These are phyloP conservation scores for Trichoderma koningiopsis DNA, from an alignment of 2,329 filamentous ascomycete genomes.

Conservation along the genomic window DNA sequence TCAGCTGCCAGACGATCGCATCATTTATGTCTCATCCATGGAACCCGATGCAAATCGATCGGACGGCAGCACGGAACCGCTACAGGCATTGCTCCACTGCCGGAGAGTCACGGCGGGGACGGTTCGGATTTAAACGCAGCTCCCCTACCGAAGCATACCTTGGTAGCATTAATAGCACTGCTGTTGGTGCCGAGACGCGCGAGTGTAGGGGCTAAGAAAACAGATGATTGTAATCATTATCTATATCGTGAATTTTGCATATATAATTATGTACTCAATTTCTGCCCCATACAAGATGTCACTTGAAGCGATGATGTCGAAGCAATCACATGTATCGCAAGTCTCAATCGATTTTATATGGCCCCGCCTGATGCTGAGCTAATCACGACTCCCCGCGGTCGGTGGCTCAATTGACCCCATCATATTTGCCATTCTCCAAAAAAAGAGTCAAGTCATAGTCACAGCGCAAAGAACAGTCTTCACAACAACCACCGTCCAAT, in stretches of 20 bases:
- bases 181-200: not conserved
- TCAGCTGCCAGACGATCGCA: not conserved
- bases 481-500: not conserved
- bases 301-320: not conserved
- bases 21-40: not conserved
- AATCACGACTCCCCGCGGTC: constrained; percentile 12
- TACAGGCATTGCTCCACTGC: constrained; percentile 4
- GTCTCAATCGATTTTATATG: not conserved
- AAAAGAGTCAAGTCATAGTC: not conserved
- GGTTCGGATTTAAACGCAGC: not conserved
- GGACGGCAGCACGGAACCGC: constrained; percentile 16
- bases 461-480: not conserved
- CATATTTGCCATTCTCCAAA: not conserved
- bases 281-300: not conserved
- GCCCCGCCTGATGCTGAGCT: constrained; percentile 19
- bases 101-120: constrained; percentile 9
- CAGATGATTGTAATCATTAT: not conserved
- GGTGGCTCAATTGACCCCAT: constrained; percentile 16
- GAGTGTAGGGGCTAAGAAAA: too few relatives aligned
- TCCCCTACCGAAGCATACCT: not conserved
- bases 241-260: not conserved
- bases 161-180: not conserved
- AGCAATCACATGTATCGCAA: not conserved
- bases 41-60: constrained; percentile 12
- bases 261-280: not conserved